Conservation (phyloP, 306 rosid species). For the Lupinus albus region DNA sequence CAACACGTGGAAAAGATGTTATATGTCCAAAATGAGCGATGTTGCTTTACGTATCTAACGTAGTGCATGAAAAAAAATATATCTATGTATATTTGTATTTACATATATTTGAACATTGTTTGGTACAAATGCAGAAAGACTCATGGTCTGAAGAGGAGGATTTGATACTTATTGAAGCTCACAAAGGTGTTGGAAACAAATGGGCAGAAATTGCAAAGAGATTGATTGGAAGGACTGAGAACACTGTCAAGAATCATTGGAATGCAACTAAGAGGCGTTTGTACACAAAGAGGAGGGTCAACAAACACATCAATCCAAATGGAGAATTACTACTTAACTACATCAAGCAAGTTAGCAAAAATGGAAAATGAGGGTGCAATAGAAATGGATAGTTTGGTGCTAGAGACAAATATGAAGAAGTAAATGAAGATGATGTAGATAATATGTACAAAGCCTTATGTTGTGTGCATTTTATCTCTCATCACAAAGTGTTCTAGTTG, state of each 20-base stretch:
- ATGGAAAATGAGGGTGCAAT: slow-evolving; percentile 36
- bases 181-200: slow-evolving; percentile 59
- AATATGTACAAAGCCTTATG: slow-evolving; percentile 12
- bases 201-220: slow-evolving; percentile 81
- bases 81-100: neutral
- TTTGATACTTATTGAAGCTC: slow-evolving; percentile 58
- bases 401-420: slow-evolving; percentile 36
- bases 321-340: slow-evolving; percentile 52
- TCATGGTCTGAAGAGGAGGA: slow-evolving; percentile 78
- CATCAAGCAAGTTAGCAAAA: slow-evolving; percentile 42
- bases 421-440: slow-evolving; percentile 38
- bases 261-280: slow-evolving; percentile 9
- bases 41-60: no score
- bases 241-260: slow-evolving; percentile 85
- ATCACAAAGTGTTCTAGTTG: neutral
- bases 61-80: no score
- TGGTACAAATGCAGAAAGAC: slow-evolving; percentile 58
- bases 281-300: slow-evolving; percentile 43
- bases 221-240: slow-evolving; percentile 60
- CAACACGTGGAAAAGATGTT: no score
- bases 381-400: slow-evolving; percentile 12
- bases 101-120: neutral
- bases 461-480: neutral
- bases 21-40: no score
- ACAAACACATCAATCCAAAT: neutral